A percentile compares a stretch with the other conserved stretches of the same genome.
phyloP scores from a whole-genome alignment of 768 basidiomycete genomes.

The Lactarius trivialis region DNA sequence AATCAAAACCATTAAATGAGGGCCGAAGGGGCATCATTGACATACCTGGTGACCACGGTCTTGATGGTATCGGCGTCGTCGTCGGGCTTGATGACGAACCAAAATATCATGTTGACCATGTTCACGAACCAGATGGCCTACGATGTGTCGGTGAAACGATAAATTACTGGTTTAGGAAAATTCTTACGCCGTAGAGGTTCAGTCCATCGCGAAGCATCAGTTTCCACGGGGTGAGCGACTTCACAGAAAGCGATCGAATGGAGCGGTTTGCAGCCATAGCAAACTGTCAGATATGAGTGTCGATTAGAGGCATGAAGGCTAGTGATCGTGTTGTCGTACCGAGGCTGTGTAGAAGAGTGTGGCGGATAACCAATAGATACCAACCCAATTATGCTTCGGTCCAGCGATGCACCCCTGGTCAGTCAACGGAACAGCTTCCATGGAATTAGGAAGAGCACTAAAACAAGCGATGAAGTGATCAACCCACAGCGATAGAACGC shows the following conservation, averaged over 20 bases:
- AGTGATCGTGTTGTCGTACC: constrained; percentile 33
- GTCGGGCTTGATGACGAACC: constrained; percentile 74
- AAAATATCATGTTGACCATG: constrained; percentile 79
- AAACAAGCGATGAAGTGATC: constrained; percentile 2
- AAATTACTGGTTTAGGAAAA: not conserved
- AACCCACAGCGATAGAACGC: constrained; percentile 69
- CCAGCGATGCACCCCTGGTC: constrained; percentile 87
- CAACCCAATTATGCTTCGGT: constrained; percentile 74
- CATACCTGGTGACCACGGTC: constrained; percentile 67
- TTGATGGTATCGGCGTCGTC: constrained; percentile 58
- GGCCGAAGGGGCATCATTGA: not conserved
- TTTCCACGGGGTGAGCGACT: constrained; percentile 65
- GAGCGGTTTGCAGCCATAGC: constrained; percentile 56
- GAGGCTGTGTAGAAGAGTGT: constrained; percentile 66
- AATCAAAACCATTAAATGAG: not conserved
- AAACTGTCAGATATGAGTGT: constrained; percentile 35
- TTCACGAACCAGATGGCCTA: constrained; percentile 73
- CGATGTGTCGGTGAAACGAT: constrained; percentile 2
- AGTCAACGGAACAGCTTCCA: constrained; percentile 52
- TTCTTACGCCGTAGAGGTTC: constrained; percentile 70
- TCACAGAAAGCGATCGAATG: constrained; percentile 47
- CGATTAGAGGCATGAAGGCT: not conserved
- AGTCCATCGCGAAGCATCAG: constrained; percentile 87
- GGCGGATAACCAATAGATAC: constrained; percentile 77
- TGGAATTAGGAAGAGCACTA: constrained; percentile 9